Base-by-base conservation (phyloP, 805 yeast species). In the Cyberlindnera amylophila region DNA sequence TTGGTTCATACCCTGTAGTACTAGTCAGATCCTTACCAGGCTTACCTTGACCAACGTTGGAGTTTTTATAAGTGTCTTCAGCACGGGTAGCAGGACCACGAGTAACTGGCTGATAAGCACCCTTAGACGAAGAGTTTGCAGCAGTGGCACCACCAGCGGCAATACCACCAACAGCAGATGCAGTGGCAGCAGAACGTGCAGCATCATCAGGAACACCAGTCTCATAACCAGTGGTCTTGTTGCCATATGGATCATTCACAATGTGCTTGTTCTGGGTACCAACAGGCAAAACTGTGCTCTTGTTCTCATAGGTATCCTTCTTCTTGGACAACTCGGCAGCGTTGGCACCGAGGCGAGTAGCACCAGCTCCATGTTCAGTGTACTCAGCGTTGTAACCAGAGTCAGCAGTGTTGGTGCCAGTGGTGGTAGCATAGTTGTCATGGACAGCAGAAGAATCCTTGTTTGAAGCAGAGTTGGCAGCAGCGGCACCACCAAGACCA, bases 211-310 rank as follows among this genome's bases (percentile, higher is more conserved):
- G 50, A 28, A 54, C 54, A 14, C 55, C 54, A 26, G 49, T 43
- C 6, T 40, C 42, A 32, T 44, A 41, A 1, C 50, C 51, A 21
- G 32, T 18, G 1, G 46, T 40, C 11, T 18, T 32, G 30, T 44
- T 45, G 3, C 55, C 59, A 38, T 51, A 45, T 1, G 15, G 33
- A 31, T 46, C 56, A 11, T 17, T 15, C 11, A 38, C 39, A 13
- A 34, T 17, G 36, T 45, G 46, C 17, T 39, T 28, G 36, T 34
- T 34, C 14, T 15, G 19, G 13, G 42, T 35, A 12, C 50, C 47
- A 28, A 54, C 52, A 15, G 59, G 59, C 10, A 49, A 27, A 13
- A 46, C 52, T 29, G 57, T 54, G 26, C 50, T 46, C 50, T 55
- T 55, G 34, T 49, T 55, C 41, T 55, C 59, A 40, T 19, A 51